A percentile compares a stretch with the other conserved stretches of the same genome.
phyloP scores from a whole-genome alignment of 148 eudicot species.

The Agrostemma githago region DNA sequence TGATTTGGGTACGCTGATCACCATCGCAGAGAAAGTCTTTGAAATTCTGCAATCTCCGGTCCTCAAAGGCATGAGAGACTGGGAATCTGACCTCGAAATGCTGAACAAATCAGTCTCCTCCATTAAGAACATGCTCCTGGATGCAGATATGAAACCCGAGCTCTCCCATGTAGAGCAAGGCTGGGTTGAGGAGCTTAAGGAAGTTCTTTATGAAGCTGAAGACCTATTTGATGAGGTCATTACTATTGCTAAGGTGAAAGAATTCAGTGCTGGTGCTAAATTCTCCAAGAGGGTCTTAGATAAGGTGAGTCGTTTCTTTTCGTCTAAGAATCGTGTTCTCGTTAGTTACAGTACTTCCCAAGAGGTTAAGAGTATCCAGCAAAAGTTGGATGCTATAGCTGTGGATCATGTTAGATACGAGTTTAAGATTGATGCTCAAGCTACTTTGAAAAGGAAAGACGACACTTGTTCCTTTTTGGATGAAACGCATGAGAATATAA shows the following conservation, averaged over 20 bases:
- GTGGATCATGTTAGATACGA: no score
- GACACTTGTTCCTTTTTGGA: neutral
- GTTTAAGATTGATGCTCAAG: neutral
- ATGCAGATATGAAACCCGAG: no score
- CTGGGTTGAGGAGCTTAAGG: no score
- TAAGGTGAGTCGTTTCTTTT: neutral
- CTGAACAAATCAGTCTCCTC: neutral
- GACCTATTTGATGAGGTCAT: slow-evolving; percentile 4
- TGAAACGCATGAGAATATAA: neutral
- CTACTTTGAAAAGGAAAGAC: neutral
- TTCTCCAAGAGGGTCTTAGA: slow-evolving; percentile 2
- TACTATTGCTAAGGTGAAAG: neutral
- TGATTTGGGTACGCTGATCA: slow-evolving; percentile 1
- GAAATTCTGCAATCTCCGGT: neutral
- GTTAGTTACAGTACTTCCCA: slow-evolving; percentile 1
- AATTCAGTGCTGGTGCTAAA: neutral
- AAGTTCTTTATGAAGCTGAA: no score
- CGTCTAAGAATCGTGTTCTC: slow-evolving; percentile 2
- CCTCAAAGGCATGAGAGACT: neutral
- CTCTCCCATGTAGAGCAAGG: no score
- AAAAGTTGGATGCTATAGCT: no score
- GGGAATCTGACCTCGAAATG: neutral
- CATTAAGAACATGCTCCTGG: neutral
- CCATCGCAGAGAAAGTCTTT: neutral
- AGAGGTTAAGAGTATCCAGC: neutral